Conservation (phyloP, 1,284 basidiomycete species). For the Melampsora americana region DNA sequence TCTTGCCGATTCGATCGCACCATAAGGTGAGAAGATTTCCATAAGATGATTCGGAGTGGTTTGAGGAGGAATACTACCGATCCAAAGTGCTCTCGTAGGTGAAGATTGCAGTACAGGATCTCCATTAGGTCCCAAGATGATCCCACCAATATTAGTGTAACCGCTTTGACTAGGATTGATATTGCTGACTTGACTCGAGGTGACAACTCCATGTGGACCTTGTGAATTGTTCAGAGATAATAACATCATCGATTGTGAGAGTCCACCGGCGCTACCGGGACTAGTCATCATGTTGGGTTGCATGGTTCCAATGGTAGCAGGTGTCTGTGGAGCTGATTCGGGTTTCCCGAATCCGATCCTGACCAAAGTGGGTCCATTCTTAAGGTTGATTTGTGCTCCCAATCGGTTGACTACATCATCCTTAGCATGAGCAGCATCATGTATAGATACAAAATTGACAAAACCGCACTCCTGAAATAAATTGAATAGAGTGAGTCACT, state of each 20-base stretch:
- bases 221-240: slow-evolving; percentile 48
- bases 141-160: slow-evolving; percentile 34
- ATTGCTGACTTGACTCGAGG: slow-evolving; percentile 44
- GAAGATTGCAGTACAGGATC: slow-evolving; percentile 57
- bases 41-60: slow-evolving; percentile 88
- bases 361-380: slow-evolving; percentile 87
- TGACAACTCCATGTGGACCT: slow-evolving; percentile 34
- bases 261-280: slow-evolving; percentile 57
- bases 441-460: slow-evolving; percentile 93
- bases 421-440: slow-evolving; percentile 89
- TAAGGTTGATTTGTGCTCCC: slow-evolving; percentile 79
- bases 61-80: slow-evolving; percentile 87
- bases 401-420: slow-evolving; percentile 93
- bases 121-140: slow-evolving; percentile 21
- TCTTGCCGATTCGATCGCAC: slow-evolving; percentile 91
- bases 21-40: slow-evolving; percentile 86
- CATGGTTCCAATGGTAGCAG: slow-evolving; percentile 63
- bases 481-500: not conserved
- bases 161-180: slow-evolving; percentile 22
- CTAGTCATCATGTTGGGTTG: slow-evolving; percentile 58
- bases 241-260: slow-evolving; percentile 48
- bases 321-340: slow-evolving; percentile 82
- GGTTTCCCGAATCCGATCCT: slow-evolving; percentile 97
- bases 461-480: slow-evolving; percentile 83
- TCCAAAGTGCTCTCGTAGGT: slow-evolving; percentile 90